Conservation (phyloP, 805 yeast species). For the Metahyphopichia silvanorum region DNA sequence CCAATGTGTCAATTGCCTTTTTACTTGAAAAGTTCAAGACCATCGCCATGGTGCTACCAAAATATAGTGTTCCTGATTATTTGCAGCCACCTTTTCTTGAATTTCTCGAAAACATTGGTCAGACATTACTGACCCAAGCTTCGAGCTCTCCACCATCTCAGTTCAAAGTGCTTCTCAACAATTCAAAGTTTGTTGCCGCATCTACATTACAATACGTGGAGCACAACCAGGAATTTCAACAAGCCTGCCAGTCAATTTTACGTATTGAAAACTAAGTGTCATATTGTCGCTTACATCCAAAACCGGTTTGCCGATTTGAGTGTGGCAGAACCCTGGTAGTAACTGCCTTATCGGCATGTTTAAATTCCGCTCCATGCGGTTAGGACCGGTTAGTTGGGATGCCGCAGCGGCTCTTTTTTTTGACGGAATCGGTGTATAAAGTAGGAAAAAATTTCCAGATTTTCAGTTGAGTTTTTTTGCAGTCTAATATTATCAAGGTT, state of each 20-base stretch:
- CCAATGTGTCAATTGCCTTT: constrained; percentile 2
- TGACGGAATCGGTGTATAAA: constrained; percentile 1
- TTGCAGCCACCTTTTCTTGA: not conserved
- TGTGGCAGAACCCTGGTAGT: too few species aligned
- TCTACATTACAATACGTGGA: constrained; percentile 6
- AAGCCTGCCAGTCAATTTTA: too few species aligned
- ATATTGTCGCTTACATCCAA: too few species aligned
- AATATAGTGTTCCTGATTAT: not conserved
- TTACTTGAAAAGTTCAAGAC: constrained; percentile 8
- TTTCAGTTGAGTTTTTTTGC: not conserved
- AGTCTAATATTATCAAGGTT: not conserved
- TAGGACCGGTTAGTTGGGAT: too few species aligned
- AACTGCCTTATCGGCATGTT: too few species aligned
- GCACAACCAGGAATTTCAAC: not conserved
- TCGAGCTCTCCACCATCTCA: not conserved
- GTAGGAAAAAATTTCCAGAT: not conserved
- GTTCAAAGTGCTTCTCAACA: constrained; percentile 17
- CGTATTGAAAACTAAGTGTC: too few species aligned
- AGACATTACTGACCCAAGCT: too few species aligned
- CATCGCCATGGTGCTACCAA: constrained; percentile 2
- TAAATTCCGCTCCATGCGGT: too few species aligned
- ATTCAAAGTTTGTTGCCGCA: constrained; percentile 30
- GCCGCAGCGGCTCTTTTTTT: too few species aligned
- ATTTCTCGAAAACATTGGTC: not conserved
- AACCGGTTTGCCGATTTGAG: not conserved